These are phyloP conservation scores for Micractinium conductrix DNA, from an alignment of 139 green algal species.

Conservation along the genomic window DNA sequence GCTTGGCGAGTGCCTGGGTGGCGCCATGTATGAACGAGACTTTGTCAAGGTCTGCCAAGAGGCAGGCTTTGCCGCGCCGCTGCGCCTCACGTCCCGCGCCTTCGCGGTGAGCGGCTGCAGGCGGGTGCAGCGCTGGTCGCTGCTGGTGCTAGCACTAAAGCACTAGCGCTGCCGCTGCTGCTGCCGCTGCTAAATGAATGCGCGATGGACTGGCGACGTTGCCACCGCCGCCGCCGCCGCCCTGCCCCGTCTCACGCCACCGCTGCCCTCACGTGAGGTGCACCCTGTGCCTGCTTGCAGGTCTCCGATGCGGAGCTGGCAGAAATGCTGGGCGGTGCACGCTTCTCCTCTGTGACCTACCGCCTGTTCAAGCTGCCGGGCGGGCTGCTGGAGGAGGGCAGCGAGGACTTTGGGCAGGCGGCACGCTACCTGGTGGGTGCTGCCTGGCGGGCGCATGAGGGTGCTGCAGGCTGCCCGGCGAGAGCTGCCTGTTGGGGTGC, in stretches of 20 bases:
- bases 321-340: background rate
- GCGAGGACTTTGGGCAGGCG: conserved; percentile 88
- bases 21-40: conserved; percentile 92
- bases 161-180: too few relatives aligned
- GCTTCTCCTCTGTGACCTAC: conserved; percentile 77
- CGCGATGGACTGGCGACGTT: too few relatives aligned
- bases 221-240: too few relatives aligned
- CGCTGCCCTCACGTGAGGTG: too few relatives aligned
- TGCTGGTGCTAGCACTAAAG: too few relatives aligned
- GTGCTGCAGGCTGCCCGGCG: too few relatives aligned
- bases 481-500: too few relatives aligned
- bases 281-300: too few relatives aligned
- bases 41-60: conserved; percentile 76
- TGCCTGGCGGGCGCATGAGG: background rate
- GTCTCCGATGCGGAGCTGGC: background rate
- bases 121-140: too few relatives aligned
- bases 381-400: conserved; percentile 73
- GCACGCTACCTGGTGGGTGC: conserved; percentile 1
- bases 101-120: background rate
- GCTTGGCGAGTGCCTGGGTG: conserved; percentile 89
- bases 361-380: conserved; percentile 93
- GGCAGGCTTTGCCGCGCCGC: conserved; percentile 85
- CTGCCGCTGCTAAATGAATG: too few relatives aligned
- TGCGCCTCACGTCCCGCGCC: conserved; percentile 49
- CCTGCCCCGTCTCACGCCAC: too few relatives aligned